Evolutionary conservation across 768 basidiomycete species (phyloP).

Genomic region (Tylopilus plumbeoviolaceoides): DNA sequence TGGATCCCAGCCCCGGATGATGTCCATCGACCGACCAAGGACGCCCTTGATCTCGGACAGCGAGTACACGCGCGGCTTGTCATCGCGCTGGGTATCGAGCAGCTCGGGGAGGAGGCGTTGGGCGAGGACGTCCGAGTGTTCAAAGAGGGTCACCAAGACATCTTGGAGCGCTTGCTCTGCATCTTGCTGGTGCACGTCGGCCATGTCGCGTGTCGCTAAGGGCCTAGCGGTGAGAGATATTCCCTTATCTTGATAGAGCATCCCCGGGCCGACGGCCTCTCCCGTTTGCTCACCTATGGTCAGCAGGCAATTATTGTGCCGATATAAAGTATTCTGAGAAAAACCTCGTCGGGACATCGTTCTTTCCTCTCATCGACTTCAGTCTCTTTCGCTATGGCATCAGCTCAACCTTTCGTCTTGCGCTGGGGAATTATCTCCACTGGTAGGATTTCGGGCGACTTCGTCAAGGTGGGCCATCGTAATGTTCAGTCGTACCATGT

Average conservation of each 20-base stretch:
- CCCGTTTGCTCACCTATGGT: constrained; percentile 2
- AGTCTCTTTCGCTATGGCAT: constrained; percentile 11
- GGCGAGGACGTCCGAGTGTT: constrained; percentile 59
- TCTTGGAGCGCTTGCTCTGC: constrained; percentile 24
- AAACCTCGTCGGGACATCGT: neutral
- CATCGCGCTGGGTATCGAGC: constrained; percentile 26
- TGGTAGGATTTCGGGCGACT: constrained; percentile 62
- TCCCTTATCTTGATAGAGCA: constrained; percentile 9
- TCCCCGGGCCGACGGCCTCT: neutral
- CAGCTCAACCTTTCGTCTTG: constrained; percentile 40
- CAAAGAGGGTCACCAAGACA: constrained; percentile 51
- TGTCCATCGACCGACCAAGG: constrained; percentile 48
- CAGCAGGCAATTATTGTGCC: neutral
- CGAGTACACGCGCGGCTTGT: constrained; percentile 15
- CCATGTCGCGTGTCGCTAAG: constrained; percentile 1
- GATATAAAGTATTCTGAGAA: constrained; percentile 3
- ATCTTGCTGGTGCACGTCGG: constrained; percentile 1
- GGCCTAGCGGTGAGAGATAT: neutral
- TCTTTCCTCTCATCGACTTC: neutral
- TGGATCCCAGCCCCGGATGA: constrained; percentile 51
- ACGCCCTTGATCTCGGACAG: constrained; percentile 47
- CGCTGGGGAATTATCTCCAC: constrained; percentile 90
- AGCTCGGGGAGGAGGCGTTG: constrained; percentile 53
- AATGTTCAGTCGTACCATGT: neutral
- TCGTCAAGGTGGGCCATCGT: constrained; percentile 54